These are phyloP conservation scores for Apiospora hydei DNA, from an alignment of 2,329 filamentous ascomycete species.

Conservation along the genomic window DNA sequence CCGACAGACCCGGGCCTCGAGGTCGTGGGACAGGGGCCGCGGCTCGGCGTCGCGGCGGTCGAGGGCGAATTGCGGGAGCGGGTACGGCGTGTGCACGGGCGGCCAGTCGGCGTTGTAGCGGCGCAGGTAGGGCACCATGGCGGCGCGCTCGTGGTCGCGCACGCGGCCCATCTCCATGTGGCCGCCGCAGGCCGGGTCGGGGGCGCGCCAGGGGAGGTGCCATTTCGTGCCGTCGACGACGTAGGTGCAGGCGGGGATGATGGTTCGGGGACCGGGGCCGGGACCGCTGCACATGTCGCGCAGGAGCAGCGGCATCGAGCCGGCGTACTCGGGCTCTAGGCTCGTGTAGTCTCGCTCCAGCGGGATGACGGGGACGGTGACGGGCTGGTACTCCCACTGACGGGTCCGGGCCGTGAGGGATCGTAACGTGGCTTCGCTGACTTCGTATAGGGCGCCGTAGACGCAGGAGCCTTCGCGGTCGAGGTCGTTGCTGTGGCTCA, in stretches of 20 bases:
- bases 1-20: not conserved
- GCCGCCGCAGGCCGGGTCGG: not conserved
- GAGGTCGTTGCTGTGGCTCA: not conserved
- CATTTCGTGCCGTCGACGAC: not conserved
- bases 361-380: not conserved
- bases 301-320: not conserved
- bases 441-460: constrained; percentile 6
- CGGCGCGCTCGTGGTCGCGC: constrained; percentile 9
- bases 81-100: not conserved
- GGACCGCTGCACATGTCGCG: not conserved
- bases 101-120: not conserved
- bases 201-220: constrained; percentile 12
- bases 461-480: not conserved
- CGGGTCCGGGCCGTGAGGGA: not conserved
- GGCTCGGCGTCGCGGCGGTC: not conserved
- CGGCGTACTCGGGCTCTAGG: not conserved
- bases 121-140: not conserved
- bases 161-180: not conserved
- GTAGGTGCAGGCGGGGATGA: not conserved
- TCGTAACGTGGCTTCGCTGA: too few relatives aligned
- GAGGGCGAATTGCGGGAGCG: not conserved
- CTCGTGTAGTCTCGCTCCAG: not conserved
- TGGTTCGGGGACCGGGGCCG: not conserved
- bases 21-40: not conserved
- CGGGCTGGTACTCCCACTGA: not conserved